A percentile compares a stretch with the other conserved stretches of the same genome.
These are phyloP conservation scores for Microbotryum lychnidis-dioicae DNA, from an alignment of 1,284 basidiomycete species.

Conservation along the genomic window DNA sequence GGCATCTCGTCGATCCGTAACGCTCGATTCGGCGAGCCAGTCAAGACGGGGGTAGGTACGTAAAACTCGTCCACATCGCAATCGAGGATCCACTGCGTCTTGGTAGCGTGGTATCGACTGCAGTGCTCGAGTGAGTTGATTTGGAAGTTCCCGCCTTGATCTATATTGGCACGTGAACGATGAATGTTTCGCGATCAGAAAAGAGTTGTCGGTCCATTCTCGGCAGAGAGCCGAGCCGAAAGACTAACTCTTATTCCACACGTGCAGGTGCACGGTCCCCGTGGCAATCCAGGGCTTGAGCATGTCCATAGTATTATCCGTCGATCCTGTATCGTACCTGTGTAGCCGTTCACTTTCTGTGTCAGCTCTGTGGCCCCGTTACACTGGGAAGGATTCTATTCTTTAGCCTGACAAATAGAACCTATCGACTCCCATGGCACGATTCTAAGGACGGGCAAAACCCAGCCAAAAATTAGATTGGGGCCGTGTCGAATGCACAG, in stretches of 20 bases:
- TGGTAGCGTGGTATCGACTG: not conserved
- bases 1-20: not conserved
- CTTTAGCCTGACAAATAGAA: constrained; percentile 6
- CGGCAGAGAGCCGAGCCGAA: not conserved
- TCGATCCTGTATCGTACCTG: constrained; percentile 9
- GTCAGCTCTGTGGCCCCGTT: no score
- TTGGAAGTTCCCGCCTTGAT: constrained; percentile 6
- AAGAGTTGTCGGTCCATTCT: not conserved
- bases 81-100: constrained; percentile 10
- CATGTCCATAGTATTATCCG: constrained; percentile 1
- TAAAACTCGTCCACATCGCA: constrained; percentile 13
- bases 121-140: constrained; percentile 8
- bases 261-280: constrained; percentile 6
- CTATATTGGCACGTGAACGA: not conserved
- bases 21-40: not conserved
- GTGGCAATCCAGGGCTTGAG: constrained; percentile 7
- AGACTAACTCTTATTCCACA: not conserved
- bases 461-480: not conserved
- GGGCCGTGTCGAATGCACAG: not conserved
- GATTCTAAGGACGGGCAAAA: not conserved
- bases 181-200: not conserved
- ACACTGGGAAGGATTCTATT: no score
- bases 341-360: not conserved
- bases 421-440: constrained; percentile 7
- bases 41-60: not conserved